Conservation (phyloP, 495 filamentous ascomycete species). For the Rusavskia elegans region DNA sequence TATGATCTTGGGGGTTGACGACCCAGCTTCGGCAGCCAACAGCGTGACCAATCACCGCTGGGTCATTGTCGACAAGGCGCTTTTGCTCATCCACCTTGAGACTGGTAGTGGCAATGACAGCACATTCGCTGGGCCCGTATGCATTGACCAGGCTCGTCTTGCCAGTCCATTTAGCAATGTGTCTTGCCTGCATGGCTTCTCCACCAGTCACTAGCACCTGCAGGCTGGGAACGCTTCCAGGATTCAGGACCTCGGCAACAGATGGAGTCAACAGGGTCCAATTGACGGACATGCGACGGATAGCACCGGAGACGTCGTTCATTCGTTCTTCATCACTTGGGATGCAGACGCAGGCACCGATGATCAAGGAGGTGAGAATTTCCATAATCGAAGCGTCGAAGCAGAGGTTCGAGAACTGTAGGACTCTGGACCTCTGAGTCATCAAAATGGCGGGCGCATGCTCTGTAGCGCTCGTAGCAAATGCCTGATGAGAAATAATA, state of each 20-base stretch:
- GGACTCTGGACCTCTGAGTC: conserved; percentile 22
- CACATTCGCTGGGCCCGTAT: conserved; percentile 39
- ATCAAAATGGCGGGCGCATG: conserved; percentile 25
- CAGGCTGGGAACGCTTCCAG: conserved; percentile 30
- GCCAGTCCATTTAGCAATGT: conserved; percentile 27
- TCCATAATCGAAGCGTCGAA: conserved; percentile 37
- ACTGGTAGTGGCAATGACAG: conserved; percentile 26
- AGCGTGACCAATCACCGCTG: conserved; percentile 21
- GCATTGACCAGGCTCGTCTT: conserved; percentile 30
- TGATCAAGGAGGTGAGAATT: conserved; percentile 30
- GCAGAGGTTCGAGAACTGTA: conserved; percentile 35
- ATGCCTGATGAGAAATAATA: conserved; percentile 40
- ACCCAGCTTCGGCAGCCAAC: conserved; percentile 28
- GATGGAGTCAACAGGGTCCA: conserved; percentile 26
- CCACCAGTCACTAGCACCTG: conserved; percentile 35
- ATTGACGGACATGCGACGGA: conserved; percentile 17
- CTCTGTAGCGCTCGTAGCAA: conserved; percentile 7
- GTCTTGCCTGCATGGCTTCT: conserved; percentile 34
- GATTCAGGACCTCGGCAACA: conserved; percentile 30
- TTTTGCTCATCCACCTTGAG: conserved; percentile 1
- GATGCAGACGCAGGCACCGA: conserved; percentile 35
- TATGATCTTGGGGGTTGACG: conserved; percentile 30
- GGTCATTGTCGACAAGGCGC: conserved; percentile 2
- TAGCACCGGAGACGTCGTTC: conserved; percentile 17
- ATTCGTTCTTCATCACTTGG: conserved; percentile 26